phyloP scores from a whole-genome alignment of 495 filamentous ascomycete genomes.

The Penicillium dipodomyicola region DNA sequence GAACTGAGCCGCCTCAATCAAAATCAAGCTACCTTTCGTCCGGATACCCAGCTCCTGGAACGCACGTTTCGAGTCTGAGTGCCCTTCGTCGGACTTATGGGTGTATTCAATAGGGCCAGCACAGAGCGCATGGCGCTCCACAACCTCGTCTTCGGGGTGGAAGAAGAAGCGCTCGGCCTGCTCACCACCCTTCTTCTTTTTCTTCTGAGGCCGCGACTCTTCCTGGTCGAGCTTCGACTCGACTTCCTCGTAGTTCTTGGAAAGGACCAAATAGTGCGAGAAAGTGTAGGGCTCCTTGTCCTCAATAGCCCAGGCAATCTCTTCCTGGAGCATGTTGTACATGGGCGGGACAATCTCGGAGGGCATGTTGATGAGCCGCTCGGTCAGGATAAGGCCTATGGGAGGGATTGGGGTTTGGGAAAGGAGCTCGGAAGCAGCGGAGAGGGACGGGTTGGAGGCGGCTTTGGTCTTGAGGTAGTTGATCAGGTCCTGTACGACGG shows the following conservation, averaged over 20 bases:
- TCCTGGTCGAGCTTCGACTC: slow-evolving; percentile 73
- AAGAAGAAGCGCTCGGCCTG: slow-evolving; percentile 70
- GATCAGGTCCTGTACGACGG: slow-evolving; percentile 64
- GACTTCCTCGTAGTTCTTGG: slow-evolving; percentile 86
- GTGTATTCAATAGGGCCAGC: slow-evolving; percentile 69
- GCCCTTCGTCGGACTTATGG: slow-evolving; percentile 70
- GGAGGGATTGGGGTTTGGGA: slow-evolving; percentile 50
- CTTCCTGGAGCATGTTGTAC: slow-evolving; percentile 93
- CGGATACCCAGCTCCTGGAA: slow-evolving; percentile 92
- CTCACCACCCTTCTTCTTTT: slow-evolving; percentile 63
- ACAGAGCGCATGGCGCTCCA: slow-evolving; percentile 68
- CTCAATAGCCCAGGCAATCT: slow-evolving; percentile 84
- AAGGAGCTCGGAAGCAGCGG: slow-evolving; percentile 54
- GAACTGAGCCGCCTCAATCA: slow-evolving; percentile 70
- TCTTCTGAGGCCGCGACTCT: slow-evolving; percentile 68
- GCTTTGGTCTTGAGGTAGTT: slow-evolving; percentile 67
- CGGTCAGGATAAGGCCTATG: slow-evolving; percentile 83
- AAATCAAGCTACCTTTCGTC: slow-evolving; percentile 74
- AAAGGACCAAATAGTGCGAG: slow-evolving; percentile 86
- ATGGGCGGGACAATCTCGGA: slow-evolving; percentile 88
- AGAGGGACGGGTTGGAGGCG: slow-evolving; percentile 50
- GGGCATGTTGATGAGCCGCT: slow-evolving; percentile 94
- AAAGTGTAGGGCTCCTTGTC: slow-evolving; percentile 93
- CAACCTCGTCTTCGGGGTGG: slow-evolving; percentile 93
- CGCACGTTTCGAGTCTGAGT: slow-evolving; percentile 84